phyloP scores from a whole-genome alignment of 2,329 filamentous ascomycete species.

The Hymenoscyphus fraxineus region DNA sequence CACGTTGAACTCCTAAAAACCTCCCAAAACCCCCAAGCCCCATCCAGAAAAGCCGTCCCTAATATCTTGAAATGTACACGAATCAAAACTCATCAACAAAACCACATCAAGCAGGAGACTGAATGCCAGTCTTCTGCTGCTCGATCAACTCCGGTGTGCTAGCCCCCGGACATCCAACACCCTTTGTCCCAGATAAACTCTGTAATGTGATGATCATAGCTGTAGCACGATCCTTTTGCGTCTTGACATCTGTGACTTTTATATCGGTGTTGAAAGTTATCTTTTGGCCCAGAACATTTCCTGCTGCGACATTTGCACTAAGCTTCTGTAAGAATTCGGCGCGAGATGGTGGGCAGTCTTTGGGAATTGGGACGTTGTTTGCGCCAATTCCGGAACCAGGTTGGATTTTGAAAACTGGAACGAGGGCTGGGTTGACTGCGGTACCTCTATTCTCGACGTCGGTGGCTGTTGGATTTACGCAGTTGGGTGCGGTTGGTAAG shows the following conservation, averaged over 20 bases:
- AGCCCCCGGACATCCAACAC: conserved; percentile 18
- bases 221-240: conserved; percentile 16
- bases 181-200: conserved; percentile 17
- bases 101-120: not conserved
- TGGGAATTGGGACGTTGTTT: conserved; percentile 18
- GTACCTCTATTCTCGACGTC: not conserved
- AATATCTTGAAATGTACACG: not conserved
- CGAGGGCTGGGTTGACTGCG: conserved; percentile 14
- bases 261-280: conserved; percentile 18
- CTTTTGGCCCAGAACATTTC: conserved; percentile 18
- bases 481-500: not conserved
- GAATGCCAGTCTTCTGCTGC: conserved; percentile 18
- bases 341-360: conserved; percentile 16
- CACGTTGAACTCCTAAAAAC: not conserved
- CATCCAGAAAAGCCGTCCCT: not conserved
- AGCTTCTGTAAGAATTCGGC: conserved; percentile 17
- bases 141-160: conserved; percentile 16
- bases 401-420: conserved; percentile 19
- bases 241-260: conserved; percentile 10
- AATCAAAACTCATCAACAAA: not conserved
- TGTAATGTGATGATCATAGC: conserved; percentile 21
- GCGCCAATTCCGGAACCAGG: conserved; percentile 15
- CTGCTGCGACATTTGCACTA: conserved; percentile 17
- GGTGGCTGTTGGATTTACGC: no score
- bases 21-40: not conserved